Evolutionary conservation across 306 rosid genomes (phyloP), one percentile per base, ranked within the genome.

Genomic region (Sesbania bispinosa): DNA sequence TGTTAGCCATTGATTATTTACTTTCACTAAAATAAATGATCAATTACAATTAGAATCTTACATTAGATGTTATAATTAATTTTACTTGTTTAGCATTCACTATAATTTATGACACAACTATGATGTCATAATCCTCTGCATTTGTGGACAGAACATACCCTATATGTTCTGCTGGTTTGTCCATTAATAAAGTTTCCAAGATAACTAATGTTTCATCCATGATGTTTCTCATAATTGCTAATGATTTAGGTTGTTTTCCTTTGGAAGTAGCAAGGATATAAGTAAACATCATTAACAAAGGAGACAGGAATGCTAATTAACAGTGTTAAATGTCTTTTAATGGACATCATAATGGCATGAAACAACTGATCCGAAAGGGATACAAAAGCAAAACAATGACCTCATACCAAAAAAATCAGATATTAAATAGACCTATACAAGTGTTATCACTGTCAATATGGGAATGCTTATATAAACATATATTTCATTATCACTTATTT

Each of bases 221-320:
- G 63, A 52, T 80, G 76, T 61, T 67, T 57, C 62, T 43, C 73
- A 74, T 75, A 68, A 79, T 79, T 50, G 73, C 54, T 41, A 27
- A 50, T 79, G 72, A 79, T 79, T 26, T n/a, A n/a, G n/a, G n/a
- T n/a, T n/a, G n/a, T n/a, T n/a, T n/a, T n/a, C n/a, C n/a, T n/a
- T n/a, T n/a, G n/a, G n/a, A n/a, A n/a, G n/a, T n/a, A 45, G 26
- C 18, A 45, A 65, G 47, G 19, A 47, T 29, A 36, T 15, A 33
- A 67, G 62, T 23, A 21, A 66, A 30, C 72, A 59, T 79, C 10
- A 74, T 58, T 48, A 13, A 57, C 59, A 18, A n/a, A 26, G 43
- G 47, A 60, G 62, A 73, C 52, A 50, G 23, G 23, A 48, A 51
- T 74, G 73, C 50, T 67, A 41, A 65, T 73, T 39, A 48, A 60